Evolutionary conservation across 805 yeast species (phyloP).

Genomic region (Candida maltosa): DNA sequence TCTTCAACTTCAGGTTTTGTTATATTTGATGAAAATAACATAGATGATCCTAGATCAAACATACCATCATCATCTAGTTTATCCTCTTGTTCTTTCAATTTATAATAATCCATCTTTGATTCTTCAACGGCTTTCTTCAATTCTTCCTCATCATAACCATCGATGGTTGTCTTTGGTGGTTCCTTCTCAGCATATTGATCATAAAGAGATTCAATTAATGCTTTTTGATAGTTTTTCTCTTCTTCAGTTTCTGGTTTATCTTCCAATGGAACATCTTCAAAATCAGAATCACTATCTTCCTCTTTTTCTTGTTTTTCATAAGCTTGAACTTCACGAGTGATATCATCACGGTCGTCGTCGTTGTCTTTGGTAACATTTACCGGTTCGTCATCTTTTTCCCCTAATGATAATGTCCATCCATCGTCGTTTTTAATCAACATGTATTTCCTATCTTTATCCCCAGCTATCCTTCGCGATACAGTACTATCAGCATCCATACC

Average conservation of each 20-base stretch:
- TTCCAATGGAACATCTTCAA: conserved; percentile 59
- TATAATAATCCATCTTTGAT: conserved; percentile 41
- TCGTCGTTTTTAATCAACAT: conserved; percentile 69
- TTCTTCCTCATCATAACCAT: conserved; percentile 30
- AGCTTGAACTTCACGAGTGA: conserved; percentile 2
- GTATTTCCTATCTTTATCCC: conserved; percentile 77
- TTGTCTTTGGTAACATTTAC: conserved; percentile 50
- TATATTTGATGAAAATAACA: conserved; percentile 13
- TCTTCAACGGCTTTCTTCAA: conserved; percentile 46
- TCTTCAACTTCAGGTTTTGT: neutral
- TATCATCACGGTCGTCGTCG: conserved; percentile 15
- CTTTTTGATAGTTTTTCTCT: conserved; percentile 23
- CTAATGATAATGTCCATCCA: conserved; percentile 79
- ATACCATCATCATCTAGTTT: neutral
- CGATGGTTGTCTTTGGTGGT: conserved; percentile 2
- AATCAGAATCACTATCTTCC: conserved; percentile 25
- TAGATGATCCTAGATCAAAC: conserved; percentile 17
- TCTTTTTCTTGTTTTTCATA: conserved; percentile 5
- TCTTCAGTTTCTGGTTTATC: conserved; percentile 21
- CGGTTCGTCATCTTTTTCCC: conserved; percentile 46
- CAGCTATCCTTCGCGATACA: conserved; percentile 64
- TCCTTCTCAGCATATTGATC: conserved; percentile 9
- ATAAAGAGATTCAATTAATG: conserved; percentile 35
- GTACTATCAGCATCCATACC: conserved; percentile 67
- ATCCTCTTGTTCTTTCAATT: conserved; percentile 23